Evolutionary conservation across 2,329 filamentous ascomycete genomes (phyloP), one percentile per base, ranked within the genome.

Genomic region (Penicillium sp.): DNA sequence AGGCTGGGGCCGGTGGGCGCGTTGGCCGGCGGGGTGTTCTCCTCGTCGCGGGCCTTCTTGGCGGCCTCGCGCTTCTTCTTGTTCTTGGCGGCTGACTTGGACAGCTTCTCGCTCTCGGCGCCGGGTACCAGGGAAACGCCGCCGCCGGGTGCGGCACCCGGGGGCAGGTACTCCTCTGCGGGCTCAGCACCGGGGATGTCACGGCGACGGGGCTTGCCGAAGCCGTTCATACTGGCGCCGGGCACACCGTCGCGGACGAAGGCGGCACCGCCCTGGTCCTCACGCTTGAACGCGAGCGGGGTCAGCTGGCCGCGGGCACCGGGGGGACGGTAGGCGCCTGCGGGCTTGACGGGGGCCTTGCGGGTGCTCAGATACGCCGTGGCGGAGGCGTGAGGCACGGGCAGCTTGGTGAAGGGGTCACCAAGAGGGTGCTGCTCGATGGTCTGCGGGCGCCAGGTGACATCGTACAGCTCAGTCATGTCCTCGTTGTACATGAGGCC

Each of bases 41-140:
- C 61, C 36, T 74, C 72, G 57, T 82, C 84, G 40, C 80, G 81
- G 38, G 93, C 89, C 66, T 90, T 93, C 42, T 96, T 97, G 78
- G 94, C 96, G 57, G 87, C 87, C 58, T 87, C 85, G 37, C 93
- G 82, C 80, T 97, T 97, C 81, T 97, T 97, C 81, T 97, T 97
- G 74, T 96, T 96, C 79, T 96, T 96, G 59, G 88, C 75, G 10
- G 87, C 89, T 44, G 86, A 82, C 74, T 93, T 94, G 52, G 87
- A 90, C 51, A 93, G 68, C 58, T 79, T 84, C 58, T 87, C 87
- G 35, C 84, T 73, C 28, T 79, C 75, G 50, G 78, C 80, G 11
- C 85, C 81, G 4, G 79, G 78, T n/a, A n/a, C n/a, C n/a, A 22
- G 84, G 81, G 37, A 87, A 34, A 83, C 81, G 35, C 81, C 82